Conservation (phyloP, 2,329 filamentous ascomycete genomes). For the Alternaria sp. region DNA sequence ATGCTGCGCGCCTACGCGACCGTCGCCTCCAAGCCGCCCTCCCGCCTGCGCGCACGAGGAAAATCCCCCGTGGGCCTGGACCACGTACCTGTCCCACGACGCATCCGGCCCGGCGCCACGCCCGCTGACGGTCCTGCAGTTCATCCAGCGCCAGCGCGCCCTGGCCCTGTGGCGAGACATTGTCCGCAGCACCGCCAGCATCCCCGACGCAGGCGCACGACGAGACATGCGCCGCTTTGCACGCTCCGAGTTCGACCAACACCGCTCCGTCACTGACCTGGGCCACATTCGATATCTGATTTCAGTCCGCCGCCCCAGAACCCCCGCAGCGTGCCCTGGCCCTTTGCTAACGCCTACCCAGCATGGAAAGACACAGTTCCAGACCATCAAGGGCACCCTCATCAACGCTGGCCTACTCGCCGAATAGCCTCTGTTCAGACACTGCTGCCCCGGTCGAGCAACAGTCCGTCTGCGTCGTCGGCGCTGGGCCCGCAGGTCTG, state of each 20-base stretch:
- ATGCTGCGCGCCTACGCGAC: slow-evolving; percentile 46
- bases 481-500: slow-evolving; percentile 54
- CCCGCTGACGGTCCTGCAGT: slow-evolving; percentile 43
- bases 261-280: slow-evolving; percentile 55
- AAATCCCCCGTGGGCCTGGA: slow-evolving; percentile 43
- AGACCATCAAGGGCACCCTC: slow-evolving; percentile 52
- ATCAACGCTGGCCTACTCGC: slow-evolving; percentile 42
- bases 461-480: slow-evolving; percentile 51
- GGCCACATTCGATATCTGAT: slow-evolving; percentile 57
- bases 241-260: slow-evolving; percentile 56
- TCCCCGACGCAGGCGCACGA: slow-evolving; percentile 35
- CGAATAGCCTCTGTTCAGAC: slow-evolving; percentile 17
- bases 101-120: not conserved
- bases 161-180: slow-evolving; percentile 57
- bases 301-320: slow-evolving; percentile 43
- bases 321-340: not conserved
- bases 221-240: slow-evolving; percentile 57
- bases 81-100: slow-evolving; percentile 25
- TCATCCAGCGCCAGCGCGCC: slow-evolving; percentile 56
- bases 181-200: slow-evolving; percentile 49
- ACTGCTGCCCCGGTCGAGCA: slow-evolving; percentile 13
- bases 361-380: slow-evolving; percentile 59
- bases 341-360: slow-evolving; percentile 19
- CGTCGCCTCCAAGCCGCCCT: slow-evolving; percentile 34
- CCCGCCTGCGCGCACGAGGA: slow-evolving; percentile 38